Evolutionary conservation across 2,329 filamentous ascomycete species (phyloP).

Genomic region (Cryphonectria nitschkei): DNA sequence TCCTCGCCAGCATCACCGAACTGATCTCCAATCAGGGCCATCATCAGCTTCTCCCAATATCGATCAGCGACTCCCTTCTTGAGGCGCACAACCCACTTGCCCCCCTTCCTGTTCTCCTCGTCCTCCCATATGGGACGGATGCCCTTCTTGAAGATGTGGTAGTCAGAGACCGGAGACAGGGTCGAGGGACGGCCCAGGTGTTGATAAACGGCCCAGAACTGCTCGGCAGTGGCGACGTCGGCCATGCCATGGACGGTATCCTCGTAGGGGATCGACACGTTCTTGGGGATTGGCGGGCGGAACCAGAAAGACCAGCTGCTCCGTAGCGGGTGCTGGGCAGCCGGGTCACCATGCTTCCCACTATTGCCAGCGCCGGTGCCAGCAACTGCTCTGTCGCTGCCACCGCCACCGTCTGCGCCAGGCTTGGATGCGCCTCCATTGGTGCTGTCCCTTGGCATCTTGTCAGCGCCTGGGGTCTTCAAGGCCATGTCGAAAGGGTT

Average conservation of each 20-base stretch:
- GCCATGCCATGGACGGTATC: slow-evolving; percentile 91
- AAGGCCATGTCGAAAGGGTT: slow-evolving; percentile 79
- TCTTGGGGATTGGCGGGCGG: slow-evolving; percentile 93
- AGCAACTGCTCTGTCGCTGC: slow-evolving; percentile 45
- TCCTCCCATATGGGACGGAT: slow-evolving; percentile 99
- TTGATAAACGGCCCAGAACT: slow-evolving; percentile 87
- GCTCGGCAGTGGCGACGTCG: slow-evolving; percentile 78
- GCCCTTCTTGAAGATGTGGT: slow-evolving; percentile 96
- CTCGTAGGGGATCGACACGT: slow-evolving; percentile 90
- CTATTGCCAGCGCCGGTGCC: slow-evolving; percentile 43
- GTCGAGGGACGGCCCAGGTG: slow-evolving; percentile 88
- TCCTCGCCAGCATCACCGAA: slow-evolving; percentile 92
- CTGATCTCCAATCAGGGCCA: slow-evolving; percentile 91
- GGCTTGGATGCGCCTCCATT: slow-evolving; percentile 45
- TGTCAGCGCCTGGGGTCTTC: slow-evolving; percentile 58
- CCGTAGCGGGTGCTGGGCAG: slow-evolving; percentile 65
- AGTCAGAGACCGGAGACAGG: slow-evolving; percentile 91
- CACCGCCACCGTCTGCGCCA: slow-evolving; percentile 52
- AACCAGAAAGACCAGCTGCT: slow-evolving; percentile 98
- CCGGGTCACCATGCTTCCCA: slow-evolving; percentile 22
- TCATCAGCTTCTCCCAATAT: slow-evolving; percentile 93
- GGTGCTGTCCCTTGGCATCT: slow-evolving; percentile 62
- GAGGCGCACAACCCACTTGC: slow-evolving; percentile 95
- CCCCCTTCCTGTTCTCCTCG: slow-evolving; percentile 91
- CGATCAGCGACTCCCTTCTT: slow-evolving; percentile 97